Base-by-base conservation (phyloP, 257 asterid species). In the Solanum medicagineum region DNA sequence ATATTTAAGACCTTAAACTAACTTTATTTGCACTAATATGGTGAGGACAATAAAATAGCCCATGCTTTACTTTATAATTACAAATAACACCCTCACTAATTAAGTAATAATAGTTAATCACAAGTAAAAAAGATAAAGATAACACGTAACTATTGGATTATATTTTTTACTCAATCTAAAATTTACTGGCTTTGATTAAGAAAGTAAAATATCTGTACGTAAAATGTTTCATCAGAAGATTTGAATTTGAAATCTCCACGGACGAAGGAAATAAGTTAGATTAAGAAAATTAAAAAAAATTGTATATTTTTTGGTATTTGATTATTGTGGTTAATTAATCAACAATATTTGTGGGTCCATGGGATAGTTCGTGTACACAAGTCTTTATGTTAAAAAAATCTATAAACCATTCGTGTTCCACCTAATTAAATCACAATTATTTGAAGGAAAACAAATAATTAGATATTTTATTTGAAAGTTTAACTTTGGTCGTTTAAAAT, bases 351-450 rank as follows among this genome's bases (percentile, higher is more conserved):
- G 45, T 77, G 63, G 47, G 83, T 51, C 63, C 26, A 2, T 8
- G 5, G 24, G 24, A 29, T 16, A 53, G 49, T 53, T 51, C 83
- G 83, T 79, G 65, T 53, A 29, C 83, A 17, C 83, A 29, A 79
- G 83, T 79, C 65, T 53, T 29, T 26, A 5, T 53, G 65, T 53
- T 79, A 53, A 36, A 36, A 26, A 36, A 36, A 42, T 79, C 42
- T 79, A 66, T 68, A 15, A 53, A 8, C 65, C 65, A 16, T 79
- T 75, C 82, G 82, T 75, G 82, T 49, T 49, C 82, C 14, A 49
- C 24, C 62, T 75, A 49, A 36, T 36, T 36, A 36, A 75, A 75
- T 49, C 44, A 19, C 62, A 49, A 75, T 75, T 49, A 75, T 75
- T 75, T 47, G 62, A 75, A 49, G 42, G 22, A 75, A 75, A 75